Percentiles rank a stretch among this genome's conserved stretches.
Conservation (phyloP, 2,329 filamentous ascomycete species). For the Hortaea sp. region DNA sequence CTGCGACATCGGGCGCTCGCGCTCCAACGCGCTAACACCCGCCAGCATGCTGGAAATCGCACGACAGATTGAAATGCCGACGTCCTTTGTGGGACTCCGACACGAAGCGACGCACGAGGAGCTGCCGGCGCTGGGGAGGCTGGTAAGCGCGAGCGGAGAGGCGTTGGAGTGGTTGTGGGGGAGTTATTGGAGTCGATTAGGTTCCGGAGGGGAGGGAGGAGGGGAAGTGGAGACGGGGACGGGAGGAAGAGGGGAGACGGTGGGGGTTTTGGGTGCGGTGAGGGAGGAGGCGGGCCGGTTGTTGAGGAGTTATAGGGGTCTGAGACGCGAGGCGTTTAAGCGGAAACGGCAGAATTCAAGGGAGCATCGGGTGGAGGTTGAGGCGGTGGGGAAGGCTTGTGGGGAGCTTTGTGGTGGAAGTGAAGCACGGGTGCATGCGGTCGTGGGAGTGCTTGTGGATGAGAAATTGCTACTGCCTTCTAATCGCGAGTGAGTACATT, state of each 20-base stretch:
- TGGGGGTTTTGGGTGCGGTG: neutral
- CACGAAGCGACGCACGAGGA: constrained; percentile 88
- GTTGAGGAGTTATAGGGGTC: constrained; percentile 16
- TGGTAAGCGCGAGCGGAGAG: constrained; percentile 58
- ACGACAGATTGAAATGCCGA: constrained; percentile 57
- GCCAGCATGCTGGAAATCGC: constrained; percentile 62
- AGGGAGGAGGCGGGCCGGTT: constrained; percentile 19
- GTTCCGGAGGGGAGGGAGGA: constrained; percentile 26
- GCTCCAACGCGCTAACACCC: constrained; percentile 46
- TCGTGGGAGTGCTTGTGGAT: constrained; percentile 23
- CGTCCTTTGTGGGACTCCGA: constrained; percentile 76
- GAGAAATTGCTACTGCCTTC: constrained; percentile 29
- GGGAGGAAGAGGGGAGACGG: neutral
- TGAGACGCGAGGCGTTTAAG: constrained; percentile 21
- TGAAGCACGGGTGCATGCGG: constrained; percentile 6
- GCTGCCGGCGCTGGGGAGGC: constrained; percentile 62
- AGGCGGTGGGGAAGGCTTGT: constrained; percentile 5
- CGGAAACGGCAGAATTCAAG: constrained; percentile 16
- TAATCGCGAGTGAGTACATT: constrained; percentile 19
- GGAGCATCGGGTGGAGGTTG: constrained; percentile 5
- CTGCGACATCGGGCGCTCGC: constrained; percentile 62
- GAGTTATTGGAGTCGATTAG: constrained; percentile 64
- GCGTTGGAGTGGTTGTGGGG: constrained; percentile 80
- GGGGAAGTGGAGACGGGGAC: neutral
- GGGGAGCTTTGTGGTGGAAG: constrained; percentile 6